Base-by-base conservation (phyloP, 2,329 filamentous ascomycete species). In the Drechslera avenae region DNA sequence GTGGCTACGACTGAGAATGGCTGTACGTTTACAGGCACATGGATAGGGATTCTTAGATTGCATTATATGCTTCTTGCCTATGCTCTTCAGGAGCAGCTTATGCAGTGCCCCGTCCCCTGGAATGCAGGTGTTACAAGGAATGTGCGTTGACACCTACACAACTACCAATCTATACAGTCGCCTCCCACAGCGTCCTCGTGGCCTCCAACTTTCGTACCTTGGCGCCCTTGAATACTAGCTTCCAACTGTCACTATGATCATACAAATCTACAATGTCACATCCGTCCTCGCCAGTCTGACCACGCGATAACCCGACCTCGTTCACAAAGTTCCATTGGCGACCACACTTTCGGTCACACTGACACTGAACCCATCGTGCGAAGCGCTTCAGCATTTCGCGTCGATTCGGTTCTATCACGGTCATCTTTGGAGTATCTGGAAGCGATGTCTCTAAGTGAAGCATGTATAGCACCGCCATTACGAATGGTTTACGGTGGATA, bases 321-420 rank as follows among this genome's bases (percentile, higher is more conserved):
- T 50, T 50, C 12, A 50, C 47, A n/a, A 50, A 50, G 5, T 50
- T 50, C 47, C 26, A 28, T 28, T 28, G 26, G 7, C 26, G 26
- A 12, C 26, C 26, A 13, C 26, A 28, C 26, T 28, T 28, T 13
- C 9, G 10, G 7, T 28, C 26, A 16, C 49, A 52, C 21, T 52
- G 39, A 16, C 49, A 52, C 5, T 39, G 39, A 2, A 52, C 49
- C 49, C 49, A 48, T 4, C 43, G 48, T 10, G 33, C 3, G 28
- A 52, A 52, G 12, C 49, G 39, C 19, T 48, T 52, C 1, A 52
- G 49, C 23, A 42, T 52, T 17, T 52, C 49, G 16, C 44, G 49
- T n/a, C 45, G 39, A 21, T 52, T 40, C 9, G 33, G 28, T 9
- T 52, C 49, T 9, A 47, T 14, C 5, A 18, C 28, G 5, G 26